Base-by-base conservation (phyloP, 768 basidiomycete genomes). In the Lentinula lateritia region DNA sequence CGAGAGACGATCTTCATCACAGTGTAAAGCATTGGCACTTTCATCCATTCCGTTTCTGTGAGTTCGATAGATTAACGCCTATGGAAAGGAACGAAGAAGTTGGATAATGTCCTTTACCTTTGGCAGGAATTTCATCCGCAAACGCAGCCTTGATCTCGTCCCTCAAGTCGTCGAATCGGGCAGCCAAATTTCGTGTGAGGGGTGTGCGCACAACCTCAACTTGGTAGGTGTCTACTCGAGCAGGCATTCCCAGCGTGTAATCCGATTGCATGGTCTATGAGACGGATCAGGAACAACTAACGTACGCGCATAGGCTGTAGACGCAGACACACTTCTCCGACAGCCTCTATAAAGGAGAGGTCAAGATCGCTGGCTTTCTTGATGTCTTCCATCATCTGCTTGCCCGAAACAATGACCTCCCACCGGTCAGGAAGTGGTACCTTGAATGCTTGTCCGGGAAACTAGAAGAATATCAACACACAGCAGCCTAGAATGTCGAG, bases 341-440 rank as follows among this genome's bases (percentile, higher is more conserved):
- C n/a, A 34, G 54, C 53, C 28, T 52, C 52, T 15, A 1, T 41
- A 41, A 71, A 65, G 20, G 70, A 71, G 16, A 76, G 52, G 5
- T 70, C 60, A 10, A 74, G 70, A 39, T 71, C 71, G 9, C 65
- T 56, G 10, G 75, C 73, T 57, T 67, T 71, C 10, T 73, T 68
- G 43, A 78, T 63, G 32, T 77, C 75, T 13, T 75, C 71, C 7
- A 75, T 63, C 60, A 72, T 64, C 32, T 71, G 54, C 3, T 64
- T 63, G n/a, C 71, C 72, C 41, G 69, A 71, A 39, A 73, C 65
- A 1, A 75, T 62, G 6, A 76, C 66, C 2, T 68, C 60, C 77
- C 75, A 77, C 50, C 64, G 63, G 15, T 65, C 68, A 9, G 72
- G 58, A 38, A 61, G 60, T 8, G 68, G 69, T 23, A 71, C 46